These are phyloP conservation scores for Chalciporus chontae DNA, from an alignment of 768 basidiomycete species.

Conservation along the genomic window DNA sequence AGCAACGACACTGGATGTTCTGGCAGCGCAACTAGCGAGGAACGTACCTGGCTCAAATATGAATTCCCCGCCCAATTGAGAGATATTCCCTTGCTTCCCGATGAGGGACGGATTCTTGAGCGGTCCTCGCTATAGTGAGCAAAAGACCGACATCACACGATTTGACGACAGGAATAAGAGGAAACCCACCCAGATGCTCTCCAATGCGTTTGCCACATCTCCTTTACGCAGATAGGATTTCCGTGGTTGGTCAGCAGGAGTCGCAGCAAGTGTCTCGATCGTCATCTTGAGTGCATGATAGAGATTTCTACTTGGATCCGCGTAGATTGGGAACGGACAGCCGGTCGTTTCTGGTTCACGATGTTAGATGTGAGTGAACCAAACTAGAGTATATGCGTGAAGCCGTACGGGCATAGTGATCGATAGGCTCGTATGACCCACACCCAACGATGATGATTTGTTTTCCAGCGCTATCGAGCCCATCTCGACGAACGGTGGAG, in stretches of 20 bases:
- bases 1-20: neutral
- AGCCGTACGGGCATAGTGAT: conserved; percentile 43
- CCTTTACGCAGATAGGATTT: conserved; percentile 44
- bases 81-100: conserved; percentile 62
- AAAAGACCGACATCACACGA: neutral
- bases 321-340: conserved; percentile 51
- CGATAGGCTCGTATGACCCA: conserved; percentile 52
- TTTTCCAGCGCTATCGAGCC: conserved; percentile 37
- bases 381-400: neutral
- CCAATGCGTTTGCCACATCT: conserved; percentile 28
- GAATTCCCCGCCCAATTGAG: conserved; percentile 63
- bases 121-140: conserved; percentile 32
- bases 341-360: conserved; percentile 43
- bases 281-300: conserved; percentile 63
- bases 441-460: conserved; percentile 56
- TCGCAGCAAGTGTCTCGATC: conserved; percentile 39
- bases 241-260: conserved; percentile 43
- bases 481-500: conserved; percentile 37
- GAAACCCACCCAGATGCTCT: conserved; percentile 44
- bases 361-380: neutral
- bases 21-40: neutral
- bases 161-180: neutral
- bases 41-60: conserved; percentile 53
- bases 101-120: conserved; percentile 42
- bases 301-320: conserved; percentile 58